Conservation (phyloP, 2,329 filamentous ascomycete species). For the Pyricularia grisea region DNA sequence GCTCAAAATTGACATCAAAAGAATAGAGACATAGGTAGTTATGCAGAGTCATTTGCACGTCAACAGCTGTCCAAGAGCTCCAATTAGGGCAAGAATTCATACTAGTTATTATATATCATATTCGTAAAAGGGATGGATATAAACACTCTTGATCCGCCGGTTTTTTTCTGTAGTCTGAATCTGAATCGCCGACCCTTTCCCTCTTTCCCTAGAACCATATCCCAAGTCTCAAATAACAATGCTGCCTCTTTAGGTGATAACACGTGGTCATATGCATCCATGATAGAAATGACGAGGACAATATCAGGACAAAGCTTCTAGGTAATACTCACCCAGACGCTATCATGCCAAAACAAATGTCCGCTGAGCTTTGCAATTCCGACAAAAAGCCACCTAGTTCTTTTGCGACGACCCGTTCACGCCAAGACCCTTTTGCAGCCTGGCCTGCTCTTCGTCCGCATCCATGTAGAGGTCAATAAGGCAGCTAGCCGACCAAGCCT, state of each 20-base stretch:
- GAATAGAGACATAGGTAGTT: neutral
- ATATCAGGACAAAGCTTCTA: neutral
- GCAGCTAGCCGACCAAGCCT: conserved; percentile 93
- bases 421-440: neutral
- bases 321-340: neutral
- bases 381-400: conserved; percentile 1
- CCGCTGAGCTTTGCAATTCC: neutral
- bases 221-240: neutral
- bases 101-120: neutral
- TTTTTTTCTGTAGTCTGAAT: neutral
- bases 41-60: neutral
- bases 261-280: neutral
- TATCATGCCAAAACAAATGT: neutral
- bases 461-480: conserved; percentile 96
- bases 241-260: neutral
- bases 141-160: neutral
- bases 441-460: conserved; percentile 48
- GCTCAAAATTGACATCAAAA: too few relatives aligned
- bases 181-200: neutral
- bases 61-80: neutral
- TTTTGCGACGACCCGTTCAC: neutral
- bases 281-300: neutral
- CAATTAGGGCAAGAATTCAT: neutral
- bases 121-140: neutral
- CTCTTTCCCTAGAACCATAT: neutral